A percentile compares a stretch with the other conserved stretches of the same genome.
Conservation (phyloP, 129 eudicot species). For the Chrysanthemum seticuspe region DNA sequence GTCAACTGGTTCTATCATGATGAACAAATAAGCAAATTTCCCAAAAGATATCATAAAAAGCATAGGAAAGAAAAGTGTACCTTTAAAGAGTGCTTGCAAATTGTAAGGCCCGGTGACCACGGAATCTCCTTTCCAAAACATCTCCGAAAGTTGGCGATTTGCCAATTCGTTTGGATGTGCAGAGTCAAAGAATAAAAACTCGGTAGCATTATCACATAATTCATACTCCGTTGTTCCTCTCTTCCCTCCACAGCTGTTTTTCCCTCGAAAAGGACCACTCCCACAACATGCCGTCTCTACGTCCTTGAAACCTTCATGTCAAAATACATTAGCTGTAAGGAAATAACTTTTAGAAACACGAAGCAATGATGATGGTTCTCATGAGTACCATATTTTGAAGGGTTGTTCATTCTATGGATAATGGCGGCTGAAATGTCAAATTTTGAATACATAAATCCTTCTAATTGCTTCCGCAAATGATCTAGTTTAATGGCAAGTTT, state of each 20-base stretch:
- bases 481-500: slow-evolving; percentile 9
- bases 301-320: slow-evolving; percentile 41
- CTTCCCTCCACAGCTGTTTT: slow-evolving; percentile 37
- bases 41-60: no score
- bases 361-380: neutral
- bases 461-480: slow-evolving; percentile 25
- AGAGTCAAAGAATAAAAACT: slow-evolving; percentile 36
- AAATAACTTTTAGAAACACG: neutral
- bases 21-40: no score
- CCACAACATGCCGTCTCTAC: slow-evolving; percentile 50
- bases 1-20: no score
- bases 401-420: slow-evolving; percentile 24
- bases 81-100: slow-evolving; percentile 31
- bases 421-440: slow-evolving; percentile 27
- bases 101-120: slow-evolving; percentile 21
- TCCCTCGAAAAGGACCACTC: slow-evolving; percentile 39
- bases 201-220: slow-evolving; percentile 31
- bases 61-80: no score
- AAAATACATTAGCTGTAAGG: neutral
- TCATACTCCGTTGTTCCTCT: slow-evolving; percentile 29
- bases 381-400: slow-evolving; percentile 47
- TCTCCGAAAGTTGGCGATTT: slow-evolving; percentile 23
- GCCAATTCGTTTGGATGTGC: slow-evolving; percentile 38
- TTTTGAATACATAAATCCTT: slow-evolving; percentile 38
- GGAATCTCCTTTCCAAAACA: slow-evolving; percentile 36